Conservation (phyloP, 768 basidiomycete species). For the Podaxis sp. region DNA sequence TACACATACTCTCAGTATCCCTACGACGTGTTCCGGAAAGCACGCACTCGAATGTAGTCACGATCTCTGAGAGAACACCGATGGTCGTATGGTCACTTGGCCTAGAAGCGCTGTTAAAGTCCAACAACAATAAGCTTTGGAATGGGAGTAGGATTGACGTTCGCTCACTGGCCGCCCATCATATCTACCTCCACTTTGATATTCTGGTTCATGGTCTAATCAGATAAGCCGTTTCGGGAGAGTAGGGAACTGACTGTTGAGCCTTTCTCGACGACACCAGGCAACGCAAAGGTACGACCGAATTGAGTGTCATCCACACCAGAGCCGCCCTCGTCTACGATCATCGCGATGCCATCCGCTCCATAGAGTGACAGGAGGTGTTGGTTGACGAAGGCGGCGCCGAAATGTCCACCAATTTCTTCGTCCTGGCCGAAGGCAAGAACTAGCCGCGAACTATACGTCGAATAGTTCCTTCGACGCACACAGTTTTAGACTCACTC, state of each 20-base stretch:
- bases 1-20: neutral
- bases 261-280: slow-evolving; percentile 31
- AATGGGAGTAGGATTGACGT: neutral
- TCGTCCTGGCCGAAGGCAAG: slow-evolving; percentile 32
- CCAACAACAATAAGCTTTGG: neutral
- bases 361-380: slow-evolving; percentile 23
- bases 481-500: slow-evolving; percentile 14
- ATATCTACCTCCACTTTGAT: slow-evolving; percentile 26
- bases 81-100: slow-evolving; percentile 26
- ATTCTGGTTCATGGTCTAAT: slow-evolving; percentile 17
- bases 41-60: slow-evolving; percentile 25
- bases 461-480: neutral
- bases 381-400: slow-evolving; percentile 24
- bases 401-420: slow-evolving; percentile 29
- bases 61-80: slow-evolving; percentile 28
- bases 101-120: slow-evolving; percentile 21
- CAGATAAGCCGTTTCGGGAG: neutral
- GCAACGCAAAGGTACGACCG: slow-evolving; percentile 25
- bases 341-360: slow-evolving; percentile 28
- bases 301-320: slow-evolving; percentile 20
- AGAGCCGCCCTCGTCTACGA: slow-evolving; percentile 31
- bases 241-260: slow-evolving; percentile 19
- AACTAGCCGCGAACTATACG: slow-evolving; percentile 15
- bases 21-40: neutral
- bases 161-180: slow-evolving; percentile 30